phyloP scores from a whole-genome alignment of 1,139 yeast species.

The Blastobotrys indianensis region DNA sequence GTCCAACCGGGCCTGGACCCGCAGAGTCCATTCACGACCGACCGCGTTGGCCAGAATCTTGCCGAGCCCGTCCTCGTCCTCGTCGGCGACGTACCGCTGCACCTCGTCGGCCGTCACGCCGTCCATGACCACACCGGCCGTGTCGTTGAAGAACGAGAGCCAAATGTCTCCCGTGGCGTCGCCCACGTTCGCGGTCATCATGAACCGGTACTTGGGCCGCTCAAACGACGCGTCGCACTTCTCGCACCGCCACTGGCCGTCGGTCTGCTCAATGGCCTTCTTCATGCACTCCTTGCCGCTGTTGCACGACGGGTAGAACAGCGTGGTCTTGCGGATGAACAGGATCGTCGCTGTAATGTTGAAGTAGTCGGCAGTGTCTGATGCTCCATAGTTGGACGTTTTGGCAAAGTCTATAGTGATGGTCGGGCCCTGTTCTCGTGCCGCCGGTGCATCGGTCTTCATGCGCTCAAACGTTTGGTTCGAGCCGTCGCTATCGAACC shows the following conservation, averaged over 20 bases:
- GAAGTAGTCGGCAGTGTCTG: slow-evolving; percentile 68
- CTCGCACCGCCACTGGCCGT: slow-evolving; percentile 89
- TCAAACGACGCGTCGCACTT: slow-evolving; percentile 68
- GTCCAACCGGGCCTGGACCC: slow-evolving; percentile 79
- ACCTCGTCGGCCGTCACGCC: slow-evolving; percentile 59
- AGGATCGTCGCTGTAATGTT: slow-evolving; percentile 66
- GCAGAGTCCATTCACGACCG: slow-evolving; percentile 65
- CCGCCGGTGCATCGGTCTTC: slow-evolving; percentile 34
- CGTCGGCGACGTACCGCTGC: slow-evolving; percentile 43
- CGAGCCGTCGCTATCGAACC: slow-evolving; percentile 83
- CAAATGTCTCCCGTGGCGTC: slow-evolving; percentile 83
- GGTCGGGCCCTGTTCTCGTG: slow-evolving; percentile 33
- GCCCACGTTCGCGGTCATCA: slow-evolving; percentile 62
- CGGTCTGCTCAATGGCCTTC: slow-evolving; percentile 68
- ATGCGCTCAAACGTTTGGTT: slow-evolving; percentile 57
- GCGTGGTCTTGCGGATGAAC: slow-evolving; percentile 58
- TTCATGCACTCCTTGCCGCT: slow-evolving; percentile 62
- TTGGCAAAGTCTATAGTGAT: slow-evolving; percentile 63
- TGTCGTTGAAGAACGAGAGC: slow-evolving; percentile 83
- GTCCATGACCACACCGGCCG: slow-evolving; percentile 66
- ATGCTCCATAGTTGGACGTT: slow-evolving; percentile 63
- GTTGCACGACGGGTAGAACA: slow-evolving; percentile 88
- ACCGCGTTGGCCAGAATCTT: slow-evolving; percentile 48
- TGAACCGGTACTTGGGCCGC: slow-evolving; percentile 72
- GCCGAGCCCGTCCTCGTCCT: slow-evolving; percentile 44